Evolutionary conservation across 805 yeast genomes (phyloP).

Genomic region (Candida boleticola): DNA sequence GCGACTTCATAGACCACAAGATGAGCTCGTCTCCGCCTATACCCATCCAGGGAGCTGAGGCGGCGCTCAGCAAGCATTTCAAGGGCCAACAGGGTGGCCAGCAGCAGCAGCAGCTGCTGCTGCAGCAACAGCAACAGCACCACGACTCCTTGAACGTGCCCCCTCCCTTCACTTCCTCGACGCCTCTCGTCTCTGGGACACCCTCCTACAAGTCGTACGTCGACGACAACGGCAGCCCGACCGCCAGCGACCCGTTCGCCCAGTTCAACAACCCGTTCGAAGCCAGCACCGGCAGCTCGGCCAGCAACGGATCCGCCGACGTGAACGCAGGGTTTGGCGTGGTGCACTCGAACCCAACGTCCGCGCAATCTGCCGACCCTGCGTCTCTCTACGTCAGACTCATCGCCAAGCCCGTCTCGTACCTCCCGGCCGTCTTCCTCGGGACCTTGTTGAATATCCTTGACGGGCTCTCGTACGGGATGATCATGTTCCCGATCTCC

Average conservation of each 20-base stretch:
- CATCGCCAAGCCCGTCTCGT: slow-evolving; percentile 40
- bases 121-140: no score
- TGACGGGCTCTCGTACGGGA: slow-evolving; percentile 94
- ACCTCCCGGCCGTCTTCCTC: slow-evolving; percentile 77
- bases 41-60: slow-evolving; percentile 12
- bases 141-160: no score
- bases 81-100: background rate
- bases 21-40: slow-evolving; percentile 17
- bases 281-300: background rate
- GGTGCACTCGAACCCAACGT: background rate
- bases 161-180: background rate
- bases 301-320: background rate
- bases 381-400: slow-evolving; percentile 4
- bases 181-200: background rate
- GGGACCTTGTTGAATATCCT: slow-evolving; percentile 84
- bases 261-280: slow-evolving; percentile 5
- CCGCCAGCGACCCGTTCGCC: background rate
- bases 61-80: slow-evolving; percentile 3
- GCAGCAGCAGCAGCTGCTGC: no score
- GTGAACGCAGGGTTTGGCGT: background rate
- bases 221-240: no score
- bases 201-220: slow-evolving; percentile 1
- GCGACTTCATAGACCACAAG: slow-evolving; percentile 13
- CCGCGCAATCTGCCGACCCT: background rate
- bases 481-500: slow-evolving; percentile 94